Base-by-base conservation (phyloP, 140 eudicot species). In the Erigeron philadelphicus region DNA sequence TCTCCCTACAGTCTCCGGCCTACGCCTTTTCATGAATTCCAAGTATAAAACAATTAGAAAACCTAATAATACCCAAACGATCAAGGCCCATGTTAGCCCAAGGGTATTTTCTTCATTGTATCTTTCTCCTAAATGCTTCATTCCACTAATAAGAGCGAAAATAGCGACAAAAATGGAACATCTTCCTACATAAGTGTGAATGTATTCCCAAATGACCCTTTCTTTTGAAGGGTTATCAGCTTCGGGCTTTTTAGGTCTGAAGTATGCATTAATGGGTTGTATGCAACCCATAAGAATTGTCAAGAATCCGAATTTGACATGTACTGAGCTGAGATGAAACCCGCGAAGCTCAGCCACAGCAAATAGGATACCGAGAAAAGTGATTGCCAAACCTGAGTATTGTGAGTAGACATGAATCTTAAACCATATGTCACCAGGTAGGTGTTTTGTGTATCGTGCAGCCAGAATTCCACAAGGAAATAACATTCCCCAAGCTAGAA, bases 301-400 rank as follows among this genome's bases (percentile, higher is more conserved):
- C 57, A 83, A 58, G 57, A 79, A 60, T 7, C 98, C 96, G 50
- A 88, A 85, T 80, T 86, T 92, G 45, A 88, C 98, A 61, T 92
- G 98, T 65, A 76, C 15, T 0, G 98, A 92, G 40, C 53, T 74
- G 7, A 92, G 50, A 72, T 73, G 73, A 19, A 92, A 79, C 66
- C 90, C 96, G 7, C 82, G 90, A 56, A 92, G 98, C 82, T 92
- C 98, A 21, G 98, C 98, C 35, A 92, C 88, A 6, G 96, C 96
- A 65, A 92, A 92, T 62, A 92, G 90, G 73, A 92, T 72, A 1
- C 98, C 98, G 15, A 92, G 93, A 64, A 92, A 84, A n/a, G 89
- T 72, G 52, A 92, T 88, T 6, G 87, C 82, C 67, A 92, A 77
- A 42, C 98, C 98, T 2, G 98, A 92, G 73, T 86, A 88, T 42